Conservation (phyloP, 2,329 filamentous ascomycete genomes). For the Ceratocystiopsis brevicomis region DNA sequence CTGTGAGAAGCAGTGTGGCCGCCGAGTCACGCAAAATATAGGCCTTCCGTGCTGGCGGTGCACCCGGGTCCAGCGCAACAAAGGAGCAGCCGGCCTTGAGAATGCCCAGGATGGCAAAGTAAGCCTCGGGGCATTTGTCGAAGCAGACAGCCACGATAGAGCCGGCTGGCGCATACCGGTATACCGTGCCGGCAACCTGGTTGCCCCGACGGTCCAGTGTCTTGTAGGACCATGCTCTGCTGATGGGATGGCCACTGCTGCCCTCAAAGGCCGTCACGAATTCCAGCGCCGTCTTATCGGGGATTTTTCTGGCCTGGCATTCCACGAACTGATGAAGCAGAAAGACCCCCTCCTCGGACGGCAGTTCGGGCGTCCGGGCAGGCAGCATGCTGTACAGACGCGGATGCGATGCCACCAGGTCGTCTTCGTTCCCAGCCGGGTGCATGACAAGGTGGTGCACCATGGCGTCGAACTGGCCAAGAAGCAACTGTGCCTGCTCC, state of each 20-base stretch:
- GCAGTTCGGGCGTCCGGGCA: conserved; percentile 36
- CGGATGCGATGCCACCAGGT: conserved; percentile 16
- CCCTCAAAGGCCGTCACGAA: conserved; percentile 44
- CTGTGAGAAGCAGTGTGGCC: conserved; percentile 43
- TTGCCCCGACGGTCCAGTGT: conserved; percentile 56
- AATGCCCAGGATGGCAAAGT: conserved; percentile 64
- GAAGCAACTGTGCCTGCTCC: conserved; percentile 46
- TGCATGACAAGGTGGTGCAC: conserved; percentile 38
- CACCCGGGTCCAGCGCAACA: conserved; percentile 58
- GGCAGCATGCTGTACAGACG: conserved; percentile 46
- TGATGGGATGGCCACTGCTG: conserved; percentile 19
- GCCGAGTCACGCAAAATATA: conserved; percentile 63
- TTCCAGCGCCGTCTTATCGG: conserved; percentile 50
- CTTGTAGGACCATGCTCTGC: conserved; percentile 51
- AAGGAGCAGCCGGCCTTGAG: conserved; percentile 69
- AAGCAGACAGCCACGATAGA: conserved; percentile 60
- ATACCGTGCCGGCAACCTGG: conserved; percentile 47
- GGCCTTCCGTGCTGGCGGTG: conserved; percentile 51
- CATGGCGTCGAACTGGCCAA: conserved; percentile 52
- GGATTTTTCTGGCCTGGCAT: conserved; percentile 31
- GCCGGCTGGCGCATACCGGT: conserved; percentile 30
- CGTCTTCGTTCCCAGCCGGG: conserved; percentile 22
- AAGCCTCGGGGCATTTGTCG: conserved; percentile 69
- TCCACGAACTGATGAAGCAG: conserved; percentile 70
- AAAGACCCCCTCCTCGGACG: conserved; percentile 26